A percentile compares a stretch with the other conserved stretches of the same genome.
phyloP scores from a whole-genome alignment of 2,329 filamentous ascomycete species.

The Cladosporium velox region DNA sequence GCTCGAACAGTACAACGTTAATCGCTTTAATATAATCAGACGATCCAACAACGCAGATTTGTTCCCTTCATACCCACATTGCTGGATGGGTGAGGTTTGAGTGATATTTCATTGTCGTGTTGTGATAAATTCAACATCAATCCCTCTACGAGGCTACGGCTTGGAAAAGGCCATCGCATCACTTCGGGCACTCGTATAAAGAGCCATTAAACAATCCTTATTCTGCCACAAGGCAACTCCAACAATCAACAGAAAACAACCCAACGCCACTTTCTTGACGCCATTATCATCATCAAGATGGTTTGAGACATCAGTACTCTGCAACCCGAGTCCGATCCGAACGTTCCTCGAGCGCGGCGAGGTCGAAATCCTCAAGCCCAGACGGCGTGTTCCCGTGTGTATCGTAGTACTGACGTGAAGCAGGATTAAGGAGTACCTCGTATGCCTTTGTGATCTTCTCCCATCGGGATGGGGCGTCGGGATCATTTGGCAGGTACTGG shows the following conservation, averaged over 20 bases:
- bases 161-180: background rate
- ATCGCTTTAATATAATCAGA: too few species aligned
- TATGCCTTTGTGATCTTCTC: conserved; percentile 30
- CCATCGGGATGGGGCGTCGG: conserved; percentile 30
- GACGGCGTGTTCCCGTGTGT: background rate
- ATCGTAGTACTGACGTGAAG: conserved; percentile 24
- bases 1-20: too few species aligned
- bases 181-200: too few species aligned
- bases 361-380: conserved; percentile 11
- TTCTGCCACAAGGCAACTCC: background rate
- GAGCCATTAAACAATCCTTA: background rate
- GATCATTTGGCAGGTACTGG: conserved; percentile 28
- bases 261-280: background rate
- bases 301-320: background rate
- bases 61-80: too few species aligned
- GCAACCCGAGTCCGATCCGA: background rate
- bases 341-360: background rate
- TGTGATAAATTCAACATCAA: too few species aligned
- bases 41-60: too few species aligned
- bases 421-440: conserved; percentile 27
- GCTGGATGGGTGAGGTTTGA: too few species aligned
- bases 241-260: background rate
- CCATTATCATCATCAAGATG: background rate
- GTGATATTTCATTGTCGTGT: too few species aligned
- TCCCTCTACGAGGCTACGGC: background rate